Evolutionary conservation across 352 stramenopile genomes (phyloP), one percentile per base, ranked within the genome.

Genomic region (Phytophthora litchii): DNA sequence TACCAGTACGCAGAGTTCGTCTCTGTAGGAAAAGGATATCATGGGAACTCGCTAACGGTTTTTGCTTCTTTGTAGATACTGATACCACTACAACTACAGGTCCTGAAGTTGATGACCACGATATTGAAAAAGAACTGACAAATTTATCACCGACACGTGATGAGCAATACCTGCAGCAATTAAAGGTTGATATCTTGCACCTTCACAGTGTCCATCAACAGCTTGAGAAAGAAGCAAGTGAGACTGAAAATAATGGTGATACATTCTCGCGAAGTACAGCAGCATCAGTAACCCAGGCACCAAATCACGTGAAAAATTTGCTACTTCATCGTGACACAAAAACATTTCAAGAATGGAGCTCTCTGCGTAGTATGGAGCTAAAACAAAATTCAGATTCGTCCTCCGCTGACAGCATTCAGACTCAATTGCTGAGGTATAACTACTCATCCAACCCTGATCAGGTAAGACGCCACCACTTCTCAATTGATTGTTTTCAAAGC

Each of bases 261-360:
- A 50, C 14, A 19, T n/a, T 11, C 11, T 34, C n/a, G 4, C 19
- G 31, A 42, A 48, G 44, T 20, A 49, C 29, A 10, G 13, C 17
- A 19, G 40, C 43, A 46, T 51, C 20, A 7, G 11, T 27, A 1
- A 31, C 50, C 7, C 36, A 64, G 14, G 63, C 60, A 4, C 67
- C 74, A 46, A 80, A 71, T 19, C 80, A 88, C 40, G 67, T 88
- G 17, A 88, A 87, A 45, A 80, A 85, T 23, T 45, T 89, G n/a
- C 63, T 82, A 14, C 76, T 51, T n/a, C 79, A 88, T n/a, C 76
- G 80, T 1, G 73, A 88, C 21, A 70, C 49, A 14, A 67, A 72
- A 11, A 13, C 49, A 32, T 54, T 44, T 25, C 38, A 40, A 41
- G 58, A 52, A 7, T 71, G 67, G 54, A 44, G 19, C 37, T 63